These are phyloP conservation scores for Flaveria sonorensis DNA, from an alignment of 129 eudicot species.

Conservation along the genomic window DNA sequence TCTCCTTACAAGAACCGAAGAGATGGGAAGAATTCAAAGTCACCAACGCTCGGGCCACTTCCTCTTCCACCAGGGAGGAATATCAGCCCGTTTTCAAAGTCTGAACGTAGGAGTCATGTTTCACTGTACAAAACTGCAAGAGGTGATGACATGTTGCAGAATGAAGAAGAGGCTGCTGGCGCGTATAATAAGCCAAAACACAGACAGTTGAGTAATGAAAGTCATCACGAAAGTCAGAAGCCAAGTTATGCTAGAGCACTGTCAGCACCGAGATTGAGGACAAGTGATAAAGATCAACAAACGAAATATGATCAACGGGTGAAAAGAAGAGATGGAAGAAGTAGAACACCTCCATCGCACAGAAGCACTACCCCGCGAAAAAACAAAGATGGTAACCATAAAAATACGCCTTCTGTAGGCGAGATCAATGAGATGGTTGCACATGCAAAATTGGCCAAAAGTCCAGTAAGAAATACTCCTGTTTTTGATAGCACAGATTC, in stretches of 20 bases:
- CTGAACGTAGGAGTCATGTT: constrained; percentile 50
- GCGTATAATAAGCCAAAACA: constrained; percentile 32
- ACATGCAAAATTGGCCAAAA: constrained; percentile 51
- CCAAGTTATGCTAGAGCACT: constrained; percentile 48
- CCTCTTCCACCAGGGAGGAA: constrained; percentile 48
- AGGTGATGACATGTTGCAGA: constrained; percentile 13
- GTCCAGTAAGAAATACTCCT: constrained; percentile 27
- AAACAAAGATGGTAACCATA: constrained; percentile 42
- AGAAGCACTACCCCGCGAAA: constrained; percentile 36
- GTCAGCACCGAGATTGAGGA: constrained; percentile 60
- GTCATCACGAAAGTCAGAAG: constrained; percentile 25
- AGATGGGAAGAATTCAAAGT: constrained; percentile 41
- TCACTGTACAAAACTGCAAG: constrained; percentile 23
- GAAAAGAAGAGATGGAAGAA: constrained; percentile 40
- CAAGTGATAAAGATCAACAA: constrained; percentile 43
- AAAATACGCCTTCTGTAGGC: constrained; percentile 58
- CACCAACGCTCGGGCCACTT: constrained; percentile 36
- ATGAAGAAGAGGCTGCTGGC: constrained; percentile 25
- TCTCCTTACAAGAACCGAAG: constrained; percentile 50
- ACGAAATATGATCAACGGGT: constrained; percentile 31
- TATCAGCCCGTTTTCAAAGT: constrained; percentile 57
- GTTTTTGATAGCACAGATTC: constrained; percentile 68
- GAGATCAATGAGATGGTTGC: constrained; percentile 84
- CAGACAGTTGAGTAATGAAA: constrained; percentile 20
- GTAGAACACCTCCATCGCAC: constrained; percentile 38